These are phyloP conservation scores for Pseudocohnilembus persalinus DNA, from an alignment of 169 alveolate genomes.

Conservation along the genomic window DNA sequence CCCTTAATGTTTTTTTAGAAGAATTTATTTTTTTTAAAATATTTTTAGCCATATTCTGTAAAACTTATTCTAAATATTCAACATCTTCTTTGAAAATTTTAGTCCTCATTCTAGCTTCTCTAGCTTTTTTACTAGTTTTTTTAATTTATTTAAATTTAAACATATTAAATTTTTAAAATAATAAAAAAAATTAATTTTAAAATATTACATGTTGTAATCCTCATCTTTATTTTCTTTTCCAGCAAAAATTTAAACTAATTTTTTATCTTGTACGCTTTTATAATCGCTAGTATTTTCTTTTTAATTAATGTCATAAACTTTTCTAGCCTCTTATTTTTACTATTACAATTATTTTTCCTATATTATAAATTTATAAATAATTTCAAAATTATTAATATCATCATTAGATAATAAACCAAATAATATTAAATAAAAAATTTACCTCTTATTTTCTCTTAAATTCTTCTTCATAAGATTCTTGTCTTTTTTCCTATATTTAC, in stretches of 20 bases:
- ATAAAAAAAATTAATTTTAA: too few species aligned
- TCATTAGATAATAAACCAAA: background rate
- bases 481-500: background rate
- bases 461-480: background rate
- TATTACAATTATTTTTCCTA: conserved; percentile 1
- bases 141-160: too few species aligned
- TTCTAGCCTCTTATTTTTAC: background rate
- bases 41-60: background rate
- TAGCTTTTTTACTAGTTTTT: conserved; percentile 10
- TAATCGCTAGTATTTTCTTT: too few species aligned
- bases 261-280: background rate
- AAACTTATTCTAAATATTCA: background rate
- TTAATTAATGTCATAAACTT: background rate
- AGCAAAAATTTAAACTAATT: background rate
- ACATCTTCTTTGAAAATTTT: conserved; percentile 4
- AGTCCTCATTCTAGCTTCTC: conserved; percentile 8
- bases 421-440: conserved; percentile 7
- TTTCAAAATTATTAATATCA: background rate
- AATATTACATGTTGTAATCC: background rate
- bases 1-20: conserved; percentile 5
- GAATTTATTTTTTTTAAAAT: background rate
- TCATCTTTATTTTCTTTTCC: background rate
- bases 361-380: background rate
- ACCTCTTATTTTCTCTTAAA: conserved; percentile 1
- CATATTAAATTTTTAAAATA: too few species aligned